Evolutionary conservation across 2,329 filamentous ascomycete genomes (phyloP).

Genomic region (Torrubiella hemipterigena): DNA sequence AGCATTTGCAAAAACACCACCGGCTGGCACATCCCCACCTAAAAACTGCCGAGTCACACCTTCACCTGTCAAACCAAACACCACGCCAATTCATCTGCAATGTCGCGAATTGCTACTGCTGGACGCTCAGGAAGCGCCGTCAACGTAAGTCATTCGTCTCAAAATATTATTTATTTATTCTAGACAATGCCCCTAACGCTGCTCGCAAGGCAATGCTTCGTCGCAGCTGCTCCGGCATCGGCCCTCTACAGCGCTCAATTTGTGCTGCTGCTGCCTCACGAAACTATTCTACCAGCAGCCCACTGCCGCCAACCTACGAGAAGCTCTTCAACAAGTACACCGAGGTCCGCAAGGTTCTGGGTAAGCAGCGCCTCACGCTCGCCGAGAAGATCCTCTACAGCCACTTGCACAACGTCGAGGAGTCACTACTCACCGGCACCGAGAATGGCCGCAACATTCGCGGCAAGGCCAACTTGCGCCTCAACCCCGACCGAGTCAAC

Average conservation of each 20-base stretch:
- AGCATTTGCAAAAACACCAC: slow-evolving; percentile 19
- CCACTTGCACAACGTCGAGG: slow-evolving; percentile 80
- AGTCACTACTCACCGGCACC: slow-evolving; percentile 72
- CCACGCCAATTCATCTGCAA: too few relatives aligned
- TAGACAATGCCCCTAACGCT: slow-evolving; percentile 3
- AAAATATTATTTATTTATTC: not conserved
- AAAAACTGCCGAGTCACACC: slow-evolving; percentile 15
- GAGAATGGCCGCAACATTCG: slow-evolving; percentile 75
- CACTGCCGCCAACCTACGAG: slow-evolving; percentile 61
- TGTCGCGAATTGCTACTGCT: slow-evolving; percentile 39
- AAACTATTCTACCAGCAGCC: slow-evolving; percentile 25
- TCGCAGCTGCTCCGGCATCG: slow-evolving; percentile 14
- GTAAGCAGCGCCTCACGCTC: slow-evolving; percentile 59
- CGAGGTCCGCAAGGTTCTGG: slow-evolving; percentile 64
- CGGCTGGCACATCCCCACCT: slow-evolving; percentile 1
- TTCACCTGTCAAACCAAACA: too few relatives aligned
- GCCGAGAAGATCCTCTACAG: slow-evolving; percentile 98
- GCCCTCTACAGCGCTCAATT: slow-evolving; percentile 18
- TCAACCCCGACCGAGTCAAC: slow-evolving; percentile 93
- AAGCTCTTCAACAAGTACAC: slow-evolving; percentile 68
- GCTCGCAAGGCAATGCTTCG: slow-evolving; percentile 24
- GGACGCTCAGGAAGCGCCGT: slow-evolving; percentile 35
- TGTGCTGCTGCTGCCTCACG: slow-evolving; percentile 16
- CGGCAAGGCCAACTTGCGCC: slow-evolving; percentile 83
- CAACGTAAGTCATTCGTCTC: slow-evolving; percentile 21